A percentile compares a stretch with the other conserved stretches of the same genome.
Evolutionary conservation across 2,329 filamentous ascomycete genomes (phyloP).

Genomic region (Trichoderma semiorbis): DNA sequence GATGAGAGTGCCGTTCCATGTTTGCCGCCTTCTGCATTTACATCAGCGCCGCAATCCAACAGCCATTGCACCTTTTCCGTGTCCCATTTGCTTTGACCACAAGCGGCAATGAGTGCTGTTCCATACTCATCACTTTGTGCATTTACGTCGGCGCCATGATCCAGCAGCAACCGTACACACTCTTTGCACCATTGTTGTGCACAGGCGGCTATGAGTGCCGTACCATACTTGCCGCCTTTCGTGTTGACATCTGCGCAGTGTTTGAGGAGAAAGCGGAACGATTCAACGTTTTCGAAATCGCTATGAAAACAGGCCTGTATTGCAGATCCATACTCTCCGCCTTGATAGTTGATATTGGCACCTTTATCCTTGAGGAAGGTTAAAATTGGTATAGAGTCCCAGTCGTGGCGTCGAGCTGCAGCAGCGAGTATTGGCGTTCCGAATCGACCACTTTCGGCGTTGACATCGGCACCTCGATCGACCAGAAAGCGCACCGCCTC

Average conservation of each 20-base stretch:
- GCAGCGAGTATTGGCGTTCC: background rate
- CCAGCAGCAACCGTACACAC: background rate
- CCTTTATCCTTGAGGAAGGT: background rate
- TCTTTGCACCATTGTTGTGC: rapidly evolving
- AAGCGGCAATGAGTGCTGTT: background rate
- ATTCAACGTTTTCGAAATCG: rapidly evolving
- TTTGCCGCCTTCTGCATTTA: background rate
- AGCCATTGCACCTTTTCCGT: background rate
- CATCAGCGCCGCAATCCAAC: background rate
- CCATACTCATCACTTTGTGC: background rate
- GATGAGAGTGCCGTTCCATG: background rate
- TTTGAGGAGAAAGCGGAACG: background rate
- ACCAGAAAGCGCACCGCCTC: background rate
- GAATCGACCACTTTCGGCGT: background rate
- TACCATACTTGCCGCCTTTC: background rate
- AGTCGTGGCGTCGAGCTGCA: background rate
- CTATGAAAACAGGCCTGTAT: background rate
- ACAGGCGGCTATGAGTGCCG: background rate
- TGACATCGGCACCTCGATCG: background rate
- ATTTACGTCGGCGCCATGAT: background rate
- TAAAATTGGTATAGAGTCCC: background rate
- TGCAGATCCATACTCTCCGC: background rate
- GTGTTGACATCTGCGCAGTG: background rate
- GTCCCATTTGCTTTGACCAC: too few relatives aligned
- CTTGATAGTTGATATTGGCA: background rate